phyloP scores from a whole-genome alignment of 495 filamentous ascomycete species.

The Immersiella caudata region DNA sequence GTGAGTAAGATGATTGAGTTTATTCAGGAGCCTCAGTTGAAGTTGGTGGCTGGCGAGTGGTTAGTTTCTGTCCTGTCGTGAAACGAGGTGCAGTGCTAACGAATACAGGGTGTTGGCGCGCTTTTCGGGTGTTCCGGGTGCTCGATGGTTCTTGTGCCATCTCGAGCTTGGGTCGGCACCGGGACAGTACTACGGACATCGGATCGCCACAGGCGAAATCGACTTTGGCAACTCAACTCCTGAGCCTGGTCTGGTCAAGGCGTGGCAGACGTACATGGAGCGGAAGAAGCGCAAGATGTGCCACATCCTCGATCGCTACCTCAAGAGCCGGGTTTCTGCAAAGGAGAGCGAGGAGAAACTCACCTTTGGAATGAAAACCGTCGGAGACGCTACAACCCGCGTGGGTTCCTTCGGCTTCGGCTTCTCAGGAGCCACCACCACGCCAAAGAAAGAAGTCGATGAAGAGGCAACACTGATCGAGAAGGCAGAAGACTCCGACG shows the following conservation, averaged over 20 bases:
- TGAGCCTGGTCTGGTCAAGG: slow-evolving; percentile 40
- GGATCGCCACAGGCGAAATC: slow-evolving; percentile 44
- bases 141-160: slow-evolving; percentile 53
- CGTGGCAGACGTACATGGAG: slow-evolving; percentile 47
- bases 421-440: neutral
- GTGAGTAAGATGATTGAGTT: slow-evolving; percentile 47
- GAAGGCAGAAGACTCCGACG: slow-evolving; percentile 32
- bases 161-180: slow-evolving; percentile 44
- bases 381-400: slow-evolving; percentile 15
- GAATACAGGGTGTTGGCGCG: slow-evolving; percentile 41
- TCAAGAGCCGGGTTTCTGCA: slow-evolving; percentile 21
- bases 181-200: slow-evolving; percentile 43
- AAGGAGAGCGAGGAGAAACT: slow-evolving; percentile 23
- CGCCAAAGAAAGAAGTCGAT: slow-evolving; percentile 9
- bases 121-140: slow-evolving; percentile 44
- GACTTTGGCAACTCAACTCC: slow-evolving; percentile 41
- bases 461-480: slow-evolving; percentile 16
- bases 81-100: neutral
- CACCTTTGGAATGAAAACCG: slow-evolving; percentile 3
- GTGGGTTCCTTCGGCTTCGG: neutral
- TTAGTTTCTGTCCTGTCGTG: neutral
- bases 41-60: slow-evolving; percentile 51
- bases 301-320: slow-evolving; percentile 33
- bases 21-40: slow-evolving; percentile 43
- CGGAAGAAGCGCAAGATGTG: slow-evolving; percentile 46